phyloP scores from a whole-genome alignment of 2,329 filamentous ascomycete species.

The Calonectria naviculata region DNA sequence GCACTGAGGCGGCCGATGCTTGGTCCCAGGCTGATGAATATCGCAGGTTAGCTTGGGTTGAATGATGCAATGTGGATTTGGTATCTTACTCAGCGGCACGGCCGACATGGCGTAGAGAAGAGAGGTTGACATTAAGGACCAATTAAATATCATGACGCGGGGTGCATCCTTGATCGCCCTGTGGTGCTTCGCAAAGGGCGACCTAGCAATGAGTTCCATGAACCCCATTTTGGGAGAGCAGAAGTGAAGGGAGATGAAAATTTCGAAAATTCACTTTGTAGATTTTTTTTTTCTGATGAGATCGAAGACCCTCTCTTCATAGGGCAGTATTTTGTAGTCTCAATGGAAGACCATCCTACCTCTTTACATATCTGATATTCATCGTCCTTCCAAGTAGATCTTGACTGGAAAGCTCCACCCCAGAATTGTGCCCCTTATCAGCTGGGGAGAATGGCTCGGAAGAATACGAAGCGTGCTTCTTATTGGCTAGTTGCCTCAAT shows the following conservation, averaged over 20 bases:
- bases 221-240: neutral
- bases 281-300: too few relatives aligned
- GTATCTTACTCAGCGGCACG: neutral
- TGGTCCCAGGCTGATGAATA: slow-evolving; percentile 31
- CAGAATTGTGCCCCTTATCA: neutral
- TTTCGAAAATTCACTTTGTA: neutral
- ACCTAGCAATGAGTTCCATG: neutral
- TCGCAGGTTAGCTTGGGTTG: neutral
- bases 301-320: too few relatives aligned
- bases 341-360: neutral
- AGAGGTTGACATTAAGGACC: neutral
- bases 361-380: neutral
- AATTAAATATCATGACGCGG: slow-evolving; percentile 1
- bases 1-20: slow-evolving; percentile 38
- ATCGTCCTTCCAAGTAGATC: neutral
- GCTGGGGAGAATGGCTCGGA: neutral
- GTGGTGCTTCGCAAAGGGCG: slow-evolving; percentile 7
- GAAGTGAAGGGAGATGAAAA: neutral
- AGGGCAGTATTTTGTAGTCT: too few relatives aligned
- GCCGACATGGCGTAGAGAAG: slow-evolving; percentile 3
- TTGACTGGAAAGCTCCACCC: neutral
- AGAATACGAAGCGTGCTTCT: neutral
- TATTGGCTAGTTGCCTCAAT: neutral
- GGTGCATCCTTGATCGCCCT: slow-evolving; percentile 3
- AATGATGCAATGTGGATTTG: neutral